Percentiles rank a stretch among this genome's conserved stretches.
Conservation (phyloP, 176 grass and related monocot genomes). For the Eleusine coracana region DNA sequence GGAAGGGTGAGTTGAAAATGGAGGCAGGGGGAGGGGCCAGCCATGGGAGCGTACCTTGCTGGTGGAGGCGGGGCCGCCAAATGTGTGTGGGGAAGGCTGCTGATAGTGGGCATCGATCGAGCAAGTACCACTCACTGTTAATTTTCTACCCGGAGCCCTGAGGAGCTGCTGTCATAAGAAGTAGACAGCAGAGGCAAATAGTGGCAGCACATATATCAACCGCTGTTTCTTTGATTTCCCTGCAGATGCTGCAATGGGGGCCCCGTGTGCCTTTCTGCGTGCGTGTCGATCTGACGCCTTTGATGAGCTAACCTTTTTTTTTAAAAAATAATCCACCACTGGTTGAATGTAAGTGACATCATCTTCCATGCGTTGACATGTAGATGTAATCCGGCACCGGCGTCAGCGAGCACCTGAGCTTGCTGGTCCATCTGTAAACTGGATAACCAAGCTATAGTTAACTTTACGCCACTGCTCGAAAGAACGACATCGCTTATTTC, state of each 20-base stretch:
- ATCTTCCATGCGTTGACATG: slow-evolving; percentile 19
- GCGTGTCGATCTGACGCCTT: neutral
- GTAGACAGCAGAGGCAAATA: neutral
- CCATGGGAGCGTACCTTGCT: neutral
- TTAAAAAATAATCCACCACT: no score
- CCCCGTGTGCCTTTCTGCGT: neutral
- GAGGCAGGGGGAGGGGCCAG: neutral
- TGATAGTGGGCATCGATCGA: neutral
- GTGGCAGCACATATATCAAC: neutral
- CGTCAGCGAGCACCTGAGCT: neutral
- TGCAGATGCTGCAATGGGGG: neutral
- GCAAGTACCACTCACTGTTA: neutral
- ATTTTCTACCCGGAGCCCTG: neutral
- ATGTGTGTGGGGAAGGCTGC: neutral
- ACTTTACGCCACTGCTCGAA: neutral
- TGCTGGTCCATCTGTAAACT: neutral
- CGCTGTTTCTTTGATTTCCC: neutral
- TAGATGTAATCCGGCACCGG: neutral
- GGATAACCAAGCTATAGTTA: neutral
- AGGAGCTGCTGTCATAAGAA: neutral
- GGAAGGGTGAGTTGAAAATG: neutral
- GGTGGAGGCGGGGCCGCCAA: neutral
- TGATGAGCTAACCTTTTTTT: neutral
- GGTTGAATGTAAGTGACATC: neutral
- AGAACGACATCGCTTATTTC: neutral